These are phyloP conservation scores for Rhodosporidiobolus odoratus DNA, from an alignment of 768 basidiomycete genomes.

Conservation along the genomic window DNA sequence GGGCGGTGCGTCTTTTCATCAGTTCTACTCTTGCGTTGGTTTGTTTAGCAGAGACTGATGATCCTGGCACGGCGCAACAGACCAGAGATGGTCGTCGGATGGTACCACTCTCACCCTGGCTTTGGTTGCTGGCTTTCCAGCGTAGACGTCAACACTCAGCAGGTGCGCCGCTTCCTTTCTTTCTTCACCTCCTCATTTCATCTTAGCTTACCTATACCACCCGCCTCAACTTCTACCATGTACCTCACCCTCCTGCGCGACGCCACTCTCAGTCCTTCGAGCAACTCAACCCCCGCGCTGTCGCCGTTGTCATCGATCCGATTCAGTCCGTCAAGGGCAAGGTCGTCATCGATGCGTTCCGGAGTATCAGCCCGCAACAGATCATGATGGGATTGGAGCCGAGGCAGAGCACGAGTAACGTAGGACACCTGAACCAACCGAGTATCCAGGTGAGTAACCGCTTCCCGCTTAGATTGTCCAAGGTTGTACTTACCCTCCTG, in stretches of 20 bases:
- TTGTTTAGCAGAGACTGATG: slow-evolving; percentile 1
- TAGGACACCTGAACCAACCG: slow-evolving; percentile 98
- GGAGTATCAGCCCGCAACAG: slow-evolving; percentile 84
- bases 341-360: slow-evolving; percentile 98
- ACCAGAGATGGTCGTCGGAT: slow-evolving; percentile 97
- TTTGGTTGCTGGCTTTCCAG: slow-evolving; percentile 99
- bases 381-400: slow-evolving; percentile 87
- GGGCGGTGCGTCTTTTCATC: slow-evolving; percentile 62
- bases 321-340: slow-evolving; percentile 96
- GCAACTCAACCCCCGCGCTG: slow-evolving; percentile 82
- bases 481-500: not conserved
- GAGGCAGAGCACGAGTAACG: slow-evolving; percentile 94
- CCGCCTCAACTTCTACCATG: not conserved
- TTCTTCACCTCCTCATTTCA: slow-evolving; percentile 8
- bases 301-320: slow-evolving; percentile 95
- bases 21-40: slow-evolving; percentile 26
- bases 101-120: slow-evolving; percentile 99
- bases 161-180: slow-evolving; percentile 54
- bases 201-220: not conserved
- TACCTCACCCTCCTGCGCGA: not conserved
- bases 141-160: slow-evolving; percentile 98
- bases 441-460: slow-evolving; percentile 67
- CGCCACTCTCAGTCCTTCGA: slow-evolving; percentile 74
- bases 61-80: slow-evolving; percentile 48
- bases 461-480: too few relatives aligned